These are phyloP conservation scores for Russula compacta DNA, from an alignment of 768 basidiomycete species.

Conservation along the genomic window DNA sequence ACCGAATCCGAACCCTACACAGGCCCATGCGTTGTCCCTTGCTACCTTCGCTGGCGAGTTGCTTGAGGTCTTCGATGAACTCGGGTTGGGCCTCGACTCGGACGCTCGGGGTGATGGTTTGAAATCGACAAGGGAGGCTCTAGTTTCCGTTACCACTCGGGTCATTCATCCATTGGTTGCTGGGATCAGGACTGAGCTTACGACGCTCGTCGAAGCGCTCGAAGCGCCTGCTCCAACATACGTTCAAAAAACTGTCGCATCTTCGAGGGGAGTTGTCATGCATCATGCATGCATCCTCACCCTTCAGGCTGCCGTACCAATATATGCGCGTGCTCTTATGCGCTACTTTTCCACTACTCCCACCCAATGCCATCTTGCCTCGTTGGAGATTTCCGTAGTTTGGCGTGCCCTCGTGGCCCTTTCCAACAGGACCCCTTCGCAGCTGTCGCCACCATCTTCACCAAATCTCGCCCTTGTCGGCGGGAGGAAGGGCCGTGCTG, in stretches of 20 bases:
- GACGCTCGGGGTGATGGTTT: conserved; percentile 62
- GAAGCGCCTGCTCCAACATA: conserved; percentile 33
- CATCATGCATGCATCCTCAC: conserved; percentile 52
- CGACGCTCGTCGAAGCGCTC: conserved; percentile 52
- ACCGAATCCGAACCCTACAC: conserved; percentile 52
- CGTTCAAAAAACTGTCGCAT: background rate
- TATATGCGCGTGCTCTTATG: conserved; percentile 48
- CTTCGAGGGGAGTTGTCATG: background rate
- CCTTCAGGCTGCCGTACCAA: conserved; percentile 50
- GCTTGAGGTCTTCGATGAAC: conserved; percentile 58
- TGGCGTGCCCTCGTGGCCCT: conserved; percentile 71
- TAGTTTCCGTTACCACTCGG: conserved; percentile 57
- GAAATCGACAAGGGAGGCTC: conserved; percentile 57
- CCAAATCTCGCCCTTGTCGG: conserved; percentile 25
- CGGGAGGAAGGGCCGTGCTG: conserved; percentile 24
- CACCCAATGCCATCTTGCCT: conserved; percentile 55
- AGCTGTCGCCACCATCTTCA: conserved; percentile 35
- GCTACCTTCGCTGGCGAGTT: conserved; percentile 67
- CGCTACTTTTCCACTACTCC: conserved; percentile 45
- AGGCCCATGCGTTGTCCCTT: conserved; percentile 61
- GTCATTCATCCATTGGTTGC: conserved; percentile 56
- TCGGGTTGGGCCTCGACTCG: conserved; percentile 50
- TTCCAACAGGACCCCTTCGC: conserved; percentile 43
- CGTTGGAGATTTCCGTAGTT: conserved; percentile 60
- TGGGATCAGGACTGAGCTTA: conserved; percentile 52